Evolutionary conservation across 2,329 filamentous ascomycete genomes (phyloP).

Genomic region (Fusarium lateritium): DNA sequence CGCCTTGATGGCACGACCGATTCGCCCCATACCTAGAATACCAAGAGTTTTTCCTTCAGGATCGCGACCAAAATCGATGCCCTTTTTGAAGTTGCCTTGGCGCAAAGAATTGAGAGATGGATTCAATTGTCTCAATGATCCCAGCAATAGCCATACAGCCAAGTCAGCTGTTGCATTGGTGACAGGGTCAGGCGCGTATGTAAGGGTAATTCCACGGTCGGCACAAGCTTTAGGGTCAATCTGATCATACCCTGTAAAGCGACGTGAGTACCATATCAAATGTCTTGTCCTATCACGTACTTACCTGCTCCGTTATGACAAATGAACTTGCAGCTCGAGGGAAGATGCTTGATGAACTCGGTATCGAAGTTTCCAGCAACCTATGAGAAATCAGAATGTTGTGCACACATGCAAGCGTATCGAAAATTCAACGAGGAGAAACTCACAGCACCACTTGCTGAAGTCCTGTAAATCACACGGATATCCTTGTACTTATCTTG

Average conservation of each 20-base stretch:
- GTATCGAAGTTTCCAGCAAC: slow-evolving; percentile 36
- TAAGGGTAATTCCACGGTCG: slow-evolving; percentile 66
- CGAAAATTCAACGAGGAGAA: background rate
- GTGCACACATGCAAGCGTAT: too few species aligned
- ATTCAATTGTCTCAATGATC: slow-evolving; percentile 77
- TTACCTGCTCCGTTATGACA: slow-evolving; percentile 54
- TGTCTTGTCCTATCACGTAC: background rate
- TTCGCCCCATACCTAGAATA: slow-evolving; percentile 73
- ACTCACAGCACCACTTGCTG: slow-evolving; percentile 42
- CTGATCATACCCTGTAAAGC: slow-evolving; percentile 74
- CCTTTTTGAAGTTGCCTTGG: slow-evolving; percentile 70
- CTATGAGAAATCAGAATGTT: slow-evolving; percentile 1
- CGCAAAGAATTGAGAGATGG: slow-evolving; percentile 70
- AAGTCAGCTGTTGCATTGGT: slow-evolving; percentile 80
- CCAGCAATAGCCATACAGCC: slow-evolving; percentile 79
- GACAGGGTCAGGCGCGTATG: slow-evolving; percentile 77
- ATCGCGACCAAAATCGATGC: slow-evolving; percentile 73
- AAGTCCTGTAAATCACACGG: slow-evolving; percentile 43
- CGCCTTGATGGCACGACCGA: slow-evolving; percentile 64
- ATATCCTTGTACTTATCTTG: slow-evolving; percentile 40
- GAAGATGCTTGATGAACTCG: slow-evolving; percentile 33
- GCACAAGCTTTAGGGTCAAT: slow-evolving; percentile 76
- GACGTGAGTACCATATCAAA: accelerated
- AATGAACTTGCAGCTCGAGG: slow-evolving; percentile 60
- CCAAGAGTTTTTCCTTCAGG: slow-evolving; percentile 75